Percentiles rank a stretch among this genome's conserved stretches.
phyloP scores from a whole-genome alignment of 225 moss, liverwort and hornwort genomes.

The Ulota crispa region DNA sequence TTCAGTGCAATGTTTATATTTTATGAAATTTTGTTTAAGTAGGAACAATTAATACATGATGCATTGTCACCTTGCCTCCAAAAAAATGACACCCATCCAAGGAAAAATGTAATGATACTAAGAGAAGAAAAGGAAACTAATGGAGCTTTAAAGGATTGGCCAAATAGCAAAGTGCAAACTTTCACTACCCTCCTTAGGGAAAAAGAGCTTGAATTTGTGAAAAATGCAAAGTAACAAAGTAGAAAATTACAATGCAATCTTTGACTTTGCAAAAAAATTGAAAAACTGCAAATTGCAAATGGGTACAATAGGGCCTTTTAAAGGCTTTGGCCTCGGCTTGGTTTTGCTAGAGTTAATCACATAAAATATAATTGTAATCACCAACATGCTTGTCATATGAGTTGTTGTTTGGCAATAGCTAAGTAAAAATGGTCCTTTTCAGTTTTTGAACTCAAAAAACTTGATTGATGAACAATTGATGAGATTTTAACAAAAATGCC shows the following conservation, averaged over 20 bases:
- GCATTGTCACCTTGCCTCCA: neutral
- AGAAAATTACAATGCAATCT: neutral
- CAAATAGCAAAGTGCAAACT: neutral
- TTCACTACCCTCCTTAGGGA: neutral
- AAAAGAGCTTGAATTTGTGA: neutral
- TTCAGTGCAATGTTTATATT: no score
- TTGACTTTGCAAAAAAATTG: neutral
- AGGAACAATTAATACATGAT: no score
- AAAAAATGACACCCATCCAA: neutral
- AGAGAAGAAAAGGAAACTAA: neutral
- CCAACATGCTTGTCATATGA: no score
- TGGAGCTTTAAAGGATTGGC: neutral
- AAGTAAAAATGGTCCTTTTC: no score
- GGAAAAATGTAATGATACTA: neutral
- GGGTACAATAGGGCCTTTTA: neutral
- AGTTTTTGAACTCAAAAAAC: no score
- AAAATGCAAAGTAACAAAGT: neutral
- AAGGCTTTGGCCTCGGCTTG: neutral
- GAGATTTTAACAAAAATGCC: no score
- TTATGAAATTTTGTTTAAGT: no score
- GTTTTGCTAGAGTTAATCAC: neutral
- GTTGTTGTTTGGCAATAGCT: no score
- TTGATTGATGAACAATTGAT: no score
- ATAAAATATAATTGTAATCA: neutral
- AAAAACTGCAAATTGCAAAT: neutral